These are phyloP conservation scores for Mortierella sp. DNA, from an alignment of 371 early-diverging fungal species.

Conservation along the genomic window DNA sequence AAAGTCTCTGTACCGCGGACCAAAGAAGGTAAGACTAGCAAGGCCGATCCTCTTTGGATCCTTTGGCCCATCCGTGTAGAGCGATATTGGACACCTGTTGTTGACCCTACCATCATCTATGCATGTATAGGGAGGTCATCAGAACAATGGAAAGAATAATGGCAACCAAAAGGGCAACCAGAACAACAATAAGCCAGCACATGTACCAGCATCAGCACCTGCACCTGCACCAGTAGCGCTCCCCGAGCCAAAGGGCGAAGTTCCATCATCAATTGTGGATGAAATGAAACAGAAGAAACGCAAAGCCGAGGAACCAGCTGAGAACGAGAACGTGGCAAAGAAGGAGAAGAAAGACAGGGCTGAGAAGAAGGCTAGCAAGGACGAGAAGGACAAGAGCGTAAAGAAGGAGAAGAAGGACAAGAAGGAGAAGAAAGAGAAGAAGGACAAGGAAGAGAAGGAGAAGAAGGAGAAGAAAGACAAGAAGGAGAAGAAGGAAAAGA, in stretches of 20 bases:
- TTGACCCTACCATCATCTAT: too few relatives aligned
- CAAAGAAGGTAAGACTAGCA: slow-evolving; percentile 64
- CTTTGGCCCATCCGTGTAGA: too few relatives aligned
- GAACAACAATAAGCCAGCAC: slow-evolving; percentile 7
- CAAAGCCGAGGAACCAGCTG: slow-evolving; percentile 52
- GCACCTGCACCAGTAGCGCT: slow-evolving; percentile 5
- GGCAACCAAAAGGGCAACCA: slow-evolving; percentile 39
- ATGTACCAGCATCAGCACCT: slow-evolving; percentile 2
- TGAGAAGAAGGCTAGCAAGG: slow-evolving; percentile 48
- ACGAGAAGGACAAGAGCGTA: slow-evolving; percentile 25
- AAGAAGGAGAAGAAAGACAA: slow-evolving; percentile 19
- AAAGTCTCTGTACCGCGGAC: slow-evolving; percentile 66
- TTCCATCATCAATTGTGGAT: slow-evolving; percentile 68
- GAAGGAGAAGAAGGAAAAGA: slow-evolving; percentile 15
- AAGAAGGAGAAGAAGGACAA: slow-evolving; percentile 21
- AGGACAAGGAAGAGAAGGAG: slow-evolving; percentile 16
- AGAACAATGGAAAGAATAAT: slow-evolving; percentile 49
- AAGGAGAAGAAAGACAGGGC: slow-evolving; percentile 53
- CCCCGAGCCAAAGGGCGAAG: slow-evolving; percentile 13
- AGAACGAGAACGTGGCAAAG: slow-evolving; percentile 46
- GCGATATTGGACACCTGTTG: neutral
- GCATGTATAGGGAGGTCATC: slow-evolving; percentile 46
- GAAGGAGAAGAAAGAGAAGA: slow-evolving; percentile 26
- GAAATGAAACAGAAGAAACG: slow-evolving; percentile 65
- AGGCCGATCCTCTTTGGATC: too few relatives aligned